Conservation (phyloP, 1,284 basidiomycete species). For the Leccinum solheimii region DNA sequence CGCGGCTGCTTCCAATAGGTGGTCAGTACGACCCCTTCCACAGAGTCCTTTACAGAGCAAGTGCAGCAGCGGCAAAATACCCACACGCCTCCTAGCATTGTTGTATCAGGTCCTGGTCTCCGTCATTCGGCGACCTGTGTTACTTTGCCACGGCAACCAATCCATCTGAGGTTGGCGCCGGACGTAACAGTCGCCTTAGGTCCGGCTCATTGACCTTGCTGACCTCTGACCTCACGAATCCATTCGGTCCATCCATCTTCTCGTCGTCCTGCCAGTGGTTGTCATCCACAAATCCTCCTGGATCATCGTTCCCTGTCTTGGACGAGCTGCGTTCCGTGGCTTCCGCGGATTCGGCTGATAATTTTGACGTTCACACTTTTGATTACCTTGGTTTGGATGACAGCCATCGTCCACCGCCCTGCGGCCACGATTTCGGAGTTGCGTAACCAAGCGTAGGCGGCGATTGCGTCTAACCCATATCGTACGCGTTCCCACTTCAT, state of each 20-base stretch:
- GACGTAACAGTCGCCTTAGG: conserved; percentile 78
- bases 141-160: conserved; percentile 58
- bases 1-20: conserved; percentile 65
- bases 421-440: conserved; percentile 84
- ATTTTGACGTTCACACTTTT: conserved; percentile 89
- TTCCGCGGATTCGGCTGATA: conserved; percentile 79
- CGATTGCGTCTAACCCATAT: conserved; percentile 86
- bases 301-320: conserved; percentile 59
- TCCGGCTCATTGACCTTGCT: conserved; percentile 87
- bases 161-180: conserved; percentile 56
- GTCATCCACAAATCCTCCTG: conserved; percentile 58
- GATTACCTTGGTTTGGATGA: conserved; percentile 94
- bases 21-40: conserved; percentile 53
- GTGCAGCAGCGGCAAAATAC: conserved; percentile 47
- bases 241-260: conserved; percentile 85
- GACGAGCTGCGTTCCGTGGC: conserved; percentile 79
- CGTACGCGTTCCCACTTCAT: conserved; percentile 57
- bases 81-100: conserved; percentile 43
- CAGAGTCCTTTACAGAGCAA: conserved; percentile 67
- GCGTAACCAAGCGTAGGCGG: conserved; percentile 83
- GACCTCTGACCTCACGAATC: conserved; percentile 73
- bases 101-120: conserved; percentile 65
- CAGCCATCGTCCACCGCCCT: conserved; percentile 55
- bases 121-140: conserved; percentile 64
- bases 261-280: conserved; percentile 75